phyloP scores from a whole-genome alignment of 495 filamentous ascomycete species.

The Podospora pseudoanserina region DNA sequence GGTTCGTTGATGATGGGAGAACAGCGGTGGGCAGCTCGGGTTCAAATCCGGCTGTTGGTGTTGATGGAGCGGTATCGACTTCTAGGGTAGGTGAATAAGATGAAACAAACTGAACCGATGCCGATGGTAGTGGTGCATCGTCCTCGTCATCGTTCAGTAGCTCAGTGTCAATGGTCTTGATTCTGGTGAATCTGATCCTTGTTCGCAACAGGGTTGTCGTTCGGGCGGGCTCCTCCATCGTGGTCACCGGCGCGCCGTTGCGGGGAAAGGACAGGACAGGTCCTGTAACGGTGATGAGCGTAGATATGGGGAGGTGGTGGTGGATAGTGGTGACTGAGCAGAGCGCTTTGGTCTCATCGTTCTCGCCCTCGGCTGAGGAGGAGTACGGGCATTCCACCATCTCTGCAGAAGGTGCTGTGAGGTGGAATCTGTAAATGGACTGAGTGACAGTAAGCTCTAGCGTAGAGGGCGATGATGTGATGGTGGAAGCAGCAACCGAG shows the following conservation, averaged over 20 bases:
- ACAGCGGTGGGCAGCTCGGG: background rate
- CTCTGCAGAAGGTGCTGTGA: background rate
- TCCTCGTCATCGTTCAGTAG: background rate
- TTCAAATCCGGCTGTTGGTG: background rate
- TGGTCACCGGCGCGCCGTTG: background rate
- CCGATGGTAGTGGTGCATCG: background rate
- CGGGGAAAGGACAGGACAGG: background rate
- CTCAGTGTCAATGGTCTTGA: background rate
- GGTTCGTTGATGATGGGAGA: background rate
- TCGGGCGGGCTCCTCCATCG: background rate
- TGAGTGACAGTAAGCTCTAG: background rate
- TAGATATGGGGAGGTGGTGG: conserved; percentile 3
- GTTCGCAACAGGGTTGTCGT: background rate
- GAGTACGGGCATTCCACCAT: background rate
- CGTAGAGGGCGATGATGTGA: background rate
- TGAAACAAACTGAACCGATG: background rate
- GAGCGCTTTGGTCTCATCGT: background rate
- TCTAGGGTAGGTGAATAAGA: background rate
- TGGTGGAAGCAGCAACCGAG: background rate
- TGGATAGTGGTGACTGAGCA: conserved; percentile 19
- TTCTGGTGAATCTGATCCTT: background rate
- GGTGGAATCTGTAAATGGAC: background rate
- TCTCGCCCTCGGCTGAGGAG: background rate
- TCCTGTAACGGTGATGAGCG: background rate
- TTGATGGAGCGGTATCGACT: background rate